These are phyloP conservation scores for Singerocomus inundabilis DNA, from an alignment of 1,284 basidiomycete genomes.

Conservation along the genomic window DNA sequence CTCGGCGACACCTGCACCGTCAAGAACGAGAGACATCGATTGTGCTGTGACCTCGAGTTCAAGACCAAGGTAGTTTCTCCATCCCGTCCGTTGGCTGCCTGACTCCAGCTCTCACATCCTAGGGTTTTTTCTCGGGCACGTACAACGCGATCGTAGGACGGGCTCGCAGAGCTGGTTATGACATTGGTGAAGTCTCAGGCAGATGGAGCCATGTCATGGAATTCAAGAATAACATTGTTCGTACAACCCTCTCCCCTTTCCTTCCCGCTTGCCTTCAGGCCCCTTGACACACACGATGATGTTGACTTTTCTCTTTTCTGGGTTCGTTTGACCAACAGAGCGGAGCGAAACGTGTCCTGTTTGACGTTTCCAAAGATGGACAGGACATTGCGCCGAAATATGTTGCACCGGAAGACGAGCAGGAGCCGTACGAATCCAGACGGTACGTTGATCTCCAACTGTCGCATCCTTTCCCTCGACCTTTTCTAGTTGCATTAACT, in stretches of 20 bases:
- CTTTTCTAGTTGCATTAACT: background rate
- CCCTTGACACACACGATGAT: background rate
- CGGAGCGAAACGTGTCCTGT: conserved; percentile 74
- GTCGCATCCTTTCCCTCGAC: background rate
- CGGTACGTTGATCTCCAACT: conserved; percentile 44
- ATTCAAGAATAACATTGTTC: conserved; percentile 70
- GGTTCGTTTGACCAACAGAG: conserved; percentile 39
- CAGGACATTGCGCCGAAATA: conserved; percentile 77
- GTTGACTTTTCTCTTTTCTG: background rate
- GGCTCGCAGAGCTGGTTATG: conserved; percentile 64
- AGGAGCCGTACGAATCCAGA: conserved; percentile 89
- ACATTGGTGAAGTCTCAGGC: conserved; percentile 86
- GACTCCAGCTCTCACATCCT: conserved; percentile 2
- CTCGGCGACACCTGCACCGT: conserved; percentile 91
- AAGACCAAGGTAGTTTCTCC: conserved; percentile 79
- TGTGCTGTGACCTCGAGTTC: conserved; percentile 89
- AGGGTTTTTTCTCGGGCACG: conserved; percentile 97
- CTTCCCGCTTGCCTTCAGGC: background rate
- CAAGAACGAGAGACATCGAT: conserved; percentile 74
- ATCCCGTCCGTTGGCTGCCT: background rate
- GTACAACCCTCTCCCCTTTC: conserved; percentile 1
- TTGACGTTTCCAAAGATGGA: conserved; percentile 80
- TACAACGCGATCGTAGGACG: conserved; percentile 91
- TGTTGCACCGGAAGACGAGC: conserved; percentile 81
- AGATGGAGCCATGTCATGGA: conserved; percentile 94